Percentiles rank a stretch among this genome's conserved stretches.
Evolutionary conservation across 345 rosid genomes (phyloP).

Genomic region (Corchorus capsularis): DNA sequence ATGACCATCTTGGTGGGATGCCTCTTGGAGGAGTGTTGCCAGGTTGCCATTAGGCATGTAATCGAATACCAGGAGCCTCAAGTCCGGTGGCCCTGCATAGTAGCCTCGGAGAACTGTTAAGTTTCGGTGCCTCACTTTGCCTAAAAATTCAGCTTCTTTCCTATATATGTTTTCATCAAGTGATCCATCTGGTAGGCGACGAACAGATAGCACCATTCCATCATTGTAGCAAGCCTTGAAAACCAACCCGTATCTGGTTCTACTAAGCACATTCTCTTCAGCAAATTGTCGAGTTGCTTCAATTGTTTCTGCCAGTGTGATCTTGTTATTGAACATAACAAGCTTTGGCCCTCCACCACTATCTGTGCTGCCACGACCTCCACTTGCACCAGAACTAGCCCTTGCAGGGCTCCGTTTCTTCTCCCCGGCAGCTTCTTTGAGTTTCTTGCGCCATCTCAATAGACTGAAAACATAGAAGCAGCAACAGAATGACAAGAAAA

Average conservation of each 20-base stretch:
- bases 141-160: constrained; percentile 83
- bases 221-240: constrained; percentile 89
- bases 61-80: constrained; percentile 78
- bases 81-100: constrained; percentile 79
- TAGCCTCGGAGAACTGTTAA: constrained; percentile 88
- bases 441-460: constrained; percentile 81
- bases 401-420: constrained; percentile 87
- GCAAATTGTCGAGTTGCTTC: constrained; percentile 92
- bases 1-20: constrained; percentile 97
- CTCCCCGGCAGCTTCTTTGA: constrained; percentile 71
- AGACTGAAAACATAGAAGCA: constrained; percentile 85
- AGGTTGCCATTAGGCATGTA: constrained; percentile 99
- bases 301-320: constrained; percentile 77
- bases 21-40: constrained; percentile 91
- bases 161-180: constrained; percentile 68
- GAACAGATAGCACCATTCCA: constrained; percentile 88
- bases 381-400: constrained; percentile 75
- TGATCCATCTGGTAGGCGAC: constrained; percentile 66
- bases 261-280: constrained; percentile 88
- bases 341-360: constrained; percentile 91
- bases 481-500: constrained; percentile 68
- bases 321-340: constrained; percentile 91
- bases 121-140: constrained; percentile 87
- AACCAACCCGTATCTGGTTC: constrained; percentile 69
- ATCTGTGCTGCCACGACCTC: constrained; percentile 82